Evolutionary conservation across 352 stramenopile genomes (phyloP), one percentile per base, ranked within the genome.

Genomic region (Globisporangium lucens): DNA sequence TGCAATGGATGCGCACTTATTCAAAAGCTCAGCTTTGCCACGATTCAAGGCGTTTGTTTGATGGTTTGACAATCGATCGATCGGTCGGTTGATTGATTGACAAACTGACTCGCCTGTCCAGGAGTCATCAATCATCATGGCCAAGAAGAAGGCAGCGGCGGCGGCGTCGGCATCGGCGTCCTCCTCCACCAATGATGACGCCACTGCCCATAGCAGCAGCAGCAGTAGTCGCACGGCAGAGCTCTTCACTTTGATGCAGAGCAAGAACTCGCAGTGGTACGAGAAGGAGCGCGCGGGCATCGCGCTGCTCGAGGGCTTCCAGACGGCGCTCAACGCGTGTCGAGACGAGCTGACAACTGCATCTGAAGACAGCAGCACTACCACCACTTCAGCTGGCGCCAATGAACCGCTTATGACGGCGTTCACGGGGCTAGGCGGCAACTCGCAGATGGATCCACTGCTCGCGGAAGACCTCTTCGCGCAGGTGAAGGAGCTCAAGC

Each of bases 241-340:
- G 46, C 51, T 82, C 8, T 89, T 92, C 68, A 46, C 69, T 51
- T 68, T 59, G 15, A 58, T 89, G 65, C 78, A 89, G 71, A 61
- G 69, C 67, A 82, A 85, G 47, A 65, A 70, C 17, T 57, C 73
- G 52, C 63, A 67, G 51, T 93, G 85, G 85, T 84, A 87, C 61
- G 65, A 76, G 46, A 85, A 80, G 46, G 85, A 91, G 70, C 82
- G 83, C 55, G 81, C 83, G 47, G 85, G 81, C 66, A 89, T 91
- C 58, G 73, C 76, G 27, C 62, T 87, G 35, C 80, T 93, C 57
- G 85, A 93, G 57, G 66, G 67, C 43, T 91, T 93, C 66, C 79
- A 93, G 74, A 85, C 76, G 57, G 85, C 85, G 61, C 61, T 92
- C 56, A 56, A 83, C 33, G 82, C 72, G 22, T 70, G 76, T 43